Evolutionary conservation across 2,329 filamentous ascomycete species (phyloP).

Genomic region (Fusarium bulbicola): DNA sequence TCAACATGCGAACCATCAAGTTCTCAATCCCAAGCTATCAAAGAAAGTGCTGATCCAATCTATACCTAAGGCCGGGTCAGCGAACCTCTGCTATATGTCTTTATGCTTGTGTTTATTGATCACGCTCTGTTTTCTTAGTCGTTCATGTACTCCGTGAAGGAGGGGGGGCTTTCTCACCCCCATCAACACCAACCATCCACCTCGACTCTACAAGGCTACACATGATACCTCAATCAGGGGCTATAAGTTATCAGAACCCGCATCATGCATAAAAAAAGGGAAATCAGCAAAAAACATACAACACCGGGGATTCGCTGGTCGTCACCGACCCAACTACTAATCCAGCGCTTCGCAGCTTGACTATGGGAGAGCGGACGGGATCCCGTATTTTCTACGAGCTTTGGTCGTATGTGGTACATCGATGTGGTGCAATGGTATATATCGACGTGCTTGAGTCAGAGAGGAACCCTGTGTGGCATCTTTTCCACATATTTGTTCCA

Average conservation of each 20-base stretch:
- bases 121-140: neutral
- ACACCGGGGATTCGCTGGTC: too few species aligned
- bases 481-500: neutral
- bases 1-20: neutral
- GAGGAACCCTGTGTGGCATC: neutral
- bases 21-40: neutral
- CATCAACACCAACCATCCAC: neutral
- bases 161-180: neutral
- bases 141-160: neutral
- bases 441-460: accelerated
- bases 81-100: too few species aligned
- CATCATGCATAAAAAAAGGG: neutral
- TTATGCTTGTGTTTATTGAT: too few species aligned
- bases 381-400: neutral
- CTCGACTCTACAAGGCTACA: neutral
- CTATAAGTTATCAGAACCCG: neutral
- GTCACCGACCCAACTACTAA: too few species aligned
- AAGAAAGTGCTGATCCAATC: neutral
- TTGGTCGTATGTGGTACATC: neutral
- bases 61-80: accelerated
- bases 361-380: too few species aligned
- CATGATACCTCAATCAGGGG: neutral
- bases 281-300: neutral
- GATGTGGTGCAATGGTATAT: accelerated
- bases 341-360: too few species aligned